Evolutionary conservation across 345 rosid species (phyloP), one percentile per base, ranked within the genome.

Genomic region (Diplotaxis tenuifolia): DNA sequence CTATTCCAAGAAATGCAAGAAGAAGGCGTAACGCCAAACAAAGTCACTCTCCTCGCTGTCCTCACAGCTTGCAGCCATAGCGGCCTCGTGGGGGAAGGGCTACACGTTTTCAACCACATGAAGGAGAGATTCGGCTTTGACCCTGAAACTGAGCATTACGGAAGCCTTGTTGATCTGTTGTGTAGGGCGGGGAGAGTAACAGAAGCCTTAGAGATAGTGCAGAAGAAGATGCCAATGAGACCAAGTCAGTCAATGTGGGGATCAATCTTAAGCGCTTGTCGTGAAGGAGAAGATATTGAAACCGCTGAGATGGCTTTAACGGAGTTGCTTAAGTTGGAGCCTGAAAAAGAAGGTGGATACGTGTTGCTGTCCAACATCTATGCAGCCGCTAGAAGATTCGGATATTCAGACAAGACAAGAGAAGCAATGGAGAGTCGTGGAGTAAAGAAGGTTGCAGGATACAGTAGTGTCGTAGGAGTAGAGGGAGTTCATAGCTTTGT

Each of bases 241-340:
- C 84, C 89, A 56, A 81, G 81, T 67, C 73, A 57, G 65, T 70
- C 89, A 19, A 75, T 80, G 54, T 88, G 88, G 89, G 89, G 92
- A 19, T 80, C 92, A 36, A 62, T 88, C 54, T 68, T 87, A 54
- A 74, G 83, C 57, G 81, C 82, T 31, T 83, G 82, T 15, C 77
- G 82, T 10, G 79, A 40, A 71, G 73, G 75, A 28, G 80, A 84
- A 62, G 75, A 82, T 54, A 60, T 81, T 15, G 86, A 85, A 76
- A 79, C 78, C 25, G 90, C 90, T 63, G 81, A 77, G 80, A 71
- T 80, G 65, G 87, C 86, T 21, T 78, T 83, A 47, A 79, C 73
- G 19, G 84, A 82, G 29, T 68, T 86, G 79, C 60, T 81, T 23
- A 82, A 73, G 80, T 73, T 88, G 49, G 90, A 86, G 63, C 93